These are phyloP conservation scores for Penicillium digitatum DNA, from an alignment of 2,329 filamentous ascomycete species.

Conservation along the genomic window DNA sequence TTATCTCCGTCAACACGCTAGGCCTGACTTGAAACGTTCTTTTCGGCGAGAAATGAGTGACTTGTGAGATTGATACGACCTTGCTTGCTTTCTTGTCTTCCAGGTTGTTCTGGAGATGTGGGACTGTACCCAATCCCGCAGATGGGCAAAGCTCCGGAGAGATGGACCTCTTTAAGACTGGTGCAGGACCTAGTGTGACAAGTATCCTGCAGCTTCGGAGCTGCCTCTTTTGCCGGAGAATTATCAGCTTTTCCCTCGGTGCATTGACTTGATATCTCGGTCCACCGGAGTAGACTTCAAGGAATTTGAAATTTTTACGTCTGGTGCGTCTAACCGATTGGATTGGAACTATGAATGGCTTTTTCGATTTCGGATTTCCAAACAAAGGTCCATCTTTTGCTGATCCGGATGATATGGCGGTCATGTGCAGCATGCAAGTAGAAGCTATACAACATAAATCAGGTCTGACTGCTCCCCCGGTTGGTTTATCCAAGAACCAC, in stretches of 20 bases:
- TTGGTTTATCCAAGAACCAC: neutral
- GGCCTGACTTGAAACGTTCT: neutral
- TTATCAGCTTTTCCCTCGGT: neutral
- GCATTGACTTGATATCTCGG: neutral
- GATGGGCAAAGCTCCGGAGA: slow-evolving; percentile 4
- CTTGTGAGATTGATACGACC: slow-evolving; percentile 4
- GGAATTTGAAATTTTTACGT: neutral
- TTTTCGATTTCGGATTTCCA: neutral
- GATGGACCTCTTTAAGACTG: slow-evolving; percentile 11
- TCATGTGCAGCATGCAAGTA: neutral
- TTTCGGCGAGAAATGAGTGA: slow-evolving; percentile 3
- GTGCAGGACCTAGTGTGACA: neutral
- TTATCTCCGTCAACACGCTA: neutral
- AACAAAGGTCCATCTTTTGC: neutral
- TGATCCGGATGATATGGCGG: neutral
- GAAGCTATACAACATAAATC: slow-evolving; percentile 9
- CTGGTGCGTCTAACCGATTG: neutral
- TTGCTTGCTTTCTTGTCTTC: neutral
- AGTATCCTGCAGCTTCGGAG: neutral
- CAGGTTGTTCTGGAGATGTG: neutral
- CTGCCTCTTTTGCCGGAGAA: neutral
- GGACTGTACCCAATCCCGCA: slow-evolving; percentile 6
- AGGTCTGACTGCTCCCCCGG: neutral
- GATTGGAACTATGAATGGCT: neutral
- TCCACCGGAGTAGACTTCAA: neutral